Conservation (phyloP, 176 grass and related monocot genomes). For the Thalia dealbata region DNA sequence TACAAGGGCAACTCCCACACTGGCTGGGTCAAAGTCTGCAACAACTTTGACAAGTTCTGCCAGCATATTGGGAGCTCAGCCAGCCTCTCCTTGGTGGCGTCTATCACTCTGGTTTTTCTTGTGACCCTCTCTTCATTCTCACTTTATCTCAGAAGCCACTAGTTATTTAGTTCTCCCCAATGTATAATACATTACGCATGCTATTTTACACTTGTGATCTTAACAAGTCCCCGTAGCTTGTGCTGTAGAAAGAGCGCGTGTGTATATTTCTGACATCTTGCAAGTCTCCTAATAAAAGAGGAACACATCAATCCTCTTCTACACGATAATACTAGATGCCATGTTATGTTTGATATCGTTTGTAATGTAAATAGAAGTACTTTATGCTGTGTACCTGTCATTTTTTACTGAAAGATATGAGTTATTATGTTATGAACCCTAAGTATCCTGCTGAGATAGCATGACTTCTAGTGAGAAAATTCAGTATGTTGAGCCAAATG, state of each 20-base stretch:
- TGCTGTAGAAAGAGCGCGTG: neutral
- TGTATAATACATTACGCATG: neutral
- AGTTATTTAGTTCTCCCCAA: neutral
- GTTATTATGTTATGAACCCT: too few relatives aligned
- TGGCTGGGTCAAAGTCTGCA: conserved; percentile 52
- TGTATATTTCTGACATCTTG: too few relatives aligned
- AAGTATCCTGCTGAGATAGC: too few relatives aligned
- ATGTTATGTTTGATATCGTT: neutral
- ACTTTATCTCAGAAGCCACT: conserved; percentile 42
- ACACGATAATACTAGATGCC: too few relatives aligned
- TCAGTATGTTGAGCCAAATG: too few relatives aligned
- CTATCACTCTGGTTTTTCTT: conserved; percentile 43
- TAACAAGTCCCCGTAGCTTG: neutral
- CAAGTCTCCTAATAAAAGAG: too few relatives aligned
- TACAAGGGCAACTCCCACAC: conserved; percentile 62
- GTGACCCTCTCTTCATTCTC: conserved; percentile 35
- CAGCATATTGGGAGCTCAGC: conserved; percentile 31
- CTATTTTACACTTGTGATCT: too few relatives aligned
- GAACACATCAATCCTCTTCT: too few relatives aligned
- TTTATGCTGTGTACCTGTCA: too few relatives aligned
- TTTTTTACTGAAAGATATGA: too few relatives aligned
- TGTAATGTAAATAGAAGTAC: too few relatives aligned
- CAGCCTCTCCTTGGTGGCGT: conserved; percentile 30
- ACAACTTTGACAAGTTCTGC: conserved; percentile 51
- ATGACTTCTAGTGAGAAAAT: too few relatives aligned